Percentiles rank a stretch among this genome's conserved stretches.
Conservation (phyloP, 2,329 filamentous ascomycete species). For the Clarireedia homoeocarpa region DNA sequence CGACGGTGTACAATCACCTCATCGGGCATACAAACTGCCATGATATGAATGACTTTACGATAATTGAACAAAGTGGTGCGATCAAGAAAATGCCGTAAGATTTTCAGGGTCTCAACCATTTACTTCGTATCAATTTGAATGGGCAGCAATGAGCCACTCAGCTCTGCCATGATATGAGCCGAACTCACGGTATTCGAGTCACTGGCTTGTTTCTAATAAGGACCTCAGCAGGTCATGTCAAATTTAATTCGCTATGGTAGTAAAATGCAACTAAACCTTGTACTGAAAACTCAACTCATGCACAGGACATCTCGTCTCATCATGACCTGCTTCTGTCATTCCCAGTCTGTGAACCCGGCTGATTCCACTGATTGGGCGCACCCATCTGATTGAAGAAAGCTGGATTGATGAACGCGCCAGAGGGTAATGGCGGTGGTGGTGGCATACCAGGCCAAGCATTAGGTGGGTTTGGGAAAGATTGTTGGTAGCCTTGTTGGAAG, state of each 20-base stretch:
- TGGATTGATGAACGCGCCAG: conserved; percentile 27
- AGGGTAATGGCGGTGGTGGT: conserved; percentile 10
- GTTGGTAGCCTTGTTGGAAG: conserved; percentile 15
- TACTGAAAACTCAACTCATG: no score
- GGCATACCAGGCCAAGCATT: conserved; percentile 14
- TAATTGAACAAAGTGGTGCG: neutral
- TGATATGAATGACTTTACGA: neutral
- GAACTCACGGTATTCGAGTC: no score
- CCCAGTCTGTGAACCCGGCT: conserved; percentile 14
- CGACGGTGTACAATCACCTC: conserved; percentile 12
- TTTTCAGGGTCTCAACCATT: no score
- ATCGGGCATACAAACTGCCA: conserved; percentile 15
- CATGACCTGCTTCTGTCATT: conserved; percentile 2
- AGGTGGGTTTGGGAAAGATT: conserved; percentile 12
- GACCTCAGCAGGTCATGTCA: neutral
- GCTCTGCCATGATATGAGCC: no score
- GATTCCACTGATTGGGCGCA: conserved; percentile 18
- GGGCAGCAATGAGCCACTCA: no score
- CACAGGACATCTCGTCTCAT: no score
- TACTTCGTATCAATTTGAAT: no score
- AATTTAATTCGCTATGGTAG: no score
- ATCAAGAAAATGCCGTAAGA: no score
- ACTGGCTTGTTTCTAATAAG: neutral
- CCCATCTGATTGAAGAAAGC: conserved; percentile 20
- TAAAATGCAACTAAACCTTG: no score